These are phyloP conservation scores for Teratosphaeria destructans DNA, from an alignment of 2,329 filamentous ascomycete species.

Conservation along the genomic window DNA sequence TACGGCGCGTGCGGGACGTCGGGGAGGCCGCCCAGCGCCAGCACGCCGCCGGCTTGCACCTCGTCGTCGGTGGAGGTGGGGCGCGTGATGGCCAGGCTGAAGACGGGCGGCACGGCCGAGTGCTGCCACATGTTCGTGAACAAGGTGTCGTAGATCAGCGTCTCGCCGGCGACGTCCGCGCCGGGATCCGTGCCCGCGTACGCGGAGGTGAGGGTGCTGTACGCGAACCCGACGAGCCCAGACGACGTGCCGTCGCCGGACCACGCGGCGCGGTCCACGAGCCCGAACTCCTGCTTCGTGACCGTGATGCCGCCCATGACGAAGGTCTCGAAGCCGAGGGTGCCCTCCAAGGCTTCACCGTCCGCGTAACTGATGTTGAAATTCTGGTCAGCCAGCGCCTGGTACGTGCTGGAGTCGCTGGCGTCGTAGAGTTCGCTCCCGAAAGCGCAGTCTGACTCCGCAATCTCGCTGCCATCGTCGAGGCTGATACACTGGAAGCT, in stretches of 20 bases:
- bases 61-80: slow-evolving; percentile 8
- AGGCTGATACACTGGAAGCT: slow-evolving; percentile 19
- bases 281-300: slow-evolving; percentile 35
- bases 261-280: slow-evolving; percentile 29
- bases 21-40: slow-evolving; percentile 42
- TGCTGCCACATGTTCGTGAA: slow-evolving; percentile 40
- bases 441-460: slow-evolving; percentile 23
- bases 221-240: slow-evolving; percentile 44
- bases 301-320: slow-evolving; percentile 38
- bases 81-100: slow-evolving; percentile 39
- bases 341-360: slow-evolving; percentile 31
- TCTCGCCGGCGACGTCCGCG: slow-evolving; percentile 10
- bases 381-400: slow-evolving; percentile 28
- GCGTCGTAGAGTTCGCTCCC: slow-evolving; percentile 20
- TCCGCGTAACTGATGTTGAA: slow-evolving; percentile 38
- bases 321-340: slow-evolving; percentile 32
- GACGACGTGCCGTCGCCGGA: slow-evolving; percentile 27
- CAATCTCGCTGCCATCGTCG: slow-evolving; percentile 4
- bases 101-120: slow-evolving; percentile 34
- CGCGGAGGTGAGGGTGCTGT: slow-evolving; percentile 38
- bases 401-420: slow-evolving; percentile 24
- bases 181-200: slow-evolving; percentile 21
- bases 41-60: slow-evolving; percentile 28
- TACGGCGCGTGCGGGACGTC: slow-evolving; percentile 28
- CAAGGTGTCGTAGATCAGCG: slow-evolving; percentile 38